Conservation (phyloP, 495 filamentous ascomycete genomes). For the Aspergillus sparsus region DNA sequence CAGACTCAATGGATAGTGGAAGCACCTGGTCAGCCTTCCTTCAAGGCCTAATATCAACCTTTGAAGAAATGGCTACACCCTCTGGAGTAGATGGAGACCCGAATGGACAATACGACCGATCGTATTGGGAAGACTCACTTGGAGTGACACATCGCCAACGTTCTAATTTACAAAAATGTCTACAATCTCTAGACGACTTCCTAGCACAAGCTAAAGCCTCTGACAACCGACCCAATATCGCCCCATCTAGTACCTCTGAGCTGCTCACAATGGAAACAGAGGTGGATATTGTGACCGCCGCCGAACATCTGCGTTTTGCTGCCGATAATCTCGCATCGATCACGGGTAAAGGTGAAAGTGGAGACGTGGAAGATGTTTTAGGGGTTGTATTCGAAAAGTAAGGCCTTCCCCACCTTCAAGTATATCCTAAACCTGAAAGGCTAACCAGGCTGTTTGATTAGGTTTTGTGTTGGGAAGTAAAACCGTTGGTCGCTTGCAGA, state of each 20-base stretch:
- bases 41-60: conserved; percentile 63
- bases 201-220: conserved; percentile 36
- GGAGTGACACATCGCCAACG: conserved; percentile 89
- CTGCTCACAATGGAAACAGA: conserved; percentile 38
- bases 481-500: too few species aligned
- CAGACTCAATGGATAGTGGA: neutral
- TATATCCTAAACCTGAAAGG: too few species aligned
- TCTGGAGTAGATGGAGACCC: conserved; percentile 40
- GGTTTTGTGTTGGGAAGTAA: too few species aligned
- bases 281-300: conserved; percentile 87
- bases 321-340: conserved; percentile 80
- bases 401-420: conserved; percentile 22
- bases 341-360: conserved; percentile 80
- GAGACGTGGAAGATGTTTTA: conserved; percentile 94
- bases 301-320: conserved; percentile 81
- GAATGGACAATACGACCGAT: conserved; percentile 45
- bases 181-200: conserved; percentile 69
- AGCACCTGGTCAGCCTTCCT: conserved; percentile 68
- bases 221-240: neutral
- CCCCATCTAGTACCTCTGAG: neutral
- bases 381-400: conserved; percentile 98
- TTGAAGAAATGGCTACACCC: conserved; percentile 70
- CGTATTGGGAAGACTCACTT: conserved; percentile 78
- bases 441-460: too few species aligned
- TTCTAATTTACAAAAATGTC: conserved; percentile 72